Conservation (phyloP, 495 filamentous ascomycete genomes). For the Aspergillus saccharolyticus region DNA sequence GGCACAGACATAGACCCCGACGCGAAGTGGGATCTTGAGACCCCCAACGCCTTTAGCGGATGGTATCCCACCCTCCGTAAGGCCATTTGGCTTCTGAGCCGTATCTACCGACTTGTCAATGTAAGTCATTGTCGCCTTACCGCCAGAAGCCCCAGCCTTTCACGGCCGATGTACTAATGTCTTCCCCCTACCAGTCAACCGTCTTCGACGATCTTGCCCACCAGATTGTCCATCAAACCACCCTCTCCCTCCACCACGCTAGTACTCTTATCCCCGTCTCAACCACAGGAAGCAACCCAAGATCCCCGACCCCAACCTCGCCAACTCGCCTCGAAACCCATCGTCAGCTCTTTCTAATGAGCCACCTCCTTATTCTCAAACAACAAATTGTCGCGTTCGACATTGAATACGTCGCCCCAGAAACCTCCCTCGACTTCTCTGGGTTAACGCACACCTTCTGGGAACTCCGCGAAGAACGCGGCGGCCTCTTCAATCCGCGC, state of each 20-base stretch:
- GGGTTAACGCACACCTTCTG: conserved; percentile 74
- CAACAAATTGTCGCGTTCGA: conserved; percentile 90
- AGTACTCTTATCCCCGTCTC: conserved; percentile 12
- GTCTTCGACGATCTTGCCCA: conserved; percentile 76
- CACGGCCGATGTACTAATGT: neutral
- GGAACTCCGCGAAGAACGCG: conserved; percentile 59
- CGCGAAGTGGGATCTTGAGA: conserved; percentile 49
- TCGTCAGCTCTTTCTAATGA: conserved; percentile 81
- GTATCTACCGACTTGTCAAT: conserved; percentile 80
- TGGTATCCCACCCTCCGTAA: conserved; percentile 69
- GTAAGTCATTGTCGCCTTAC: conserved; percentile 29
- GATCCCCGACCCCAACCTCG: neutral
- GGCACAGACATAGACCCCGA: conserved; percentile 44
- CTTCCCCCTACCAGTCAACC: conserved; percentile 48
- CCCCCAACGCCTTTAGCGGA: conserved; percentile 42
- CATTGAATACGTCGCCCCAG: conserved; percentile 78
- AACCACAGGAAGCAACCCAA: neutral
- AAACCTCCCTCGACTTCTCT: conserved; percentile 70
- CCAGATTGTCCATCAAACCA: conserved; percentile 72
- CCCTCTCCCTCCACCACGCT: conserved; percentile 54
- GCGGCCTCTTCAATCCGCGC: conserved; percentile 63
- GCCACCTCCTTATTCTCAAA: conserved; percentile 84
- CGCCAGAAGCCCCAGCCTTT: conserved; percentile 15
- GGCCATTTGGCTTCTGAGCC: conserved; percentile 75
- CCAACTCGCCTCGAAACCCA: conserved; percentile 46